phyloP scores from a whole-genome alignment of 768 basidiomycete species.

The Termitomyces titanicus region DNA sequence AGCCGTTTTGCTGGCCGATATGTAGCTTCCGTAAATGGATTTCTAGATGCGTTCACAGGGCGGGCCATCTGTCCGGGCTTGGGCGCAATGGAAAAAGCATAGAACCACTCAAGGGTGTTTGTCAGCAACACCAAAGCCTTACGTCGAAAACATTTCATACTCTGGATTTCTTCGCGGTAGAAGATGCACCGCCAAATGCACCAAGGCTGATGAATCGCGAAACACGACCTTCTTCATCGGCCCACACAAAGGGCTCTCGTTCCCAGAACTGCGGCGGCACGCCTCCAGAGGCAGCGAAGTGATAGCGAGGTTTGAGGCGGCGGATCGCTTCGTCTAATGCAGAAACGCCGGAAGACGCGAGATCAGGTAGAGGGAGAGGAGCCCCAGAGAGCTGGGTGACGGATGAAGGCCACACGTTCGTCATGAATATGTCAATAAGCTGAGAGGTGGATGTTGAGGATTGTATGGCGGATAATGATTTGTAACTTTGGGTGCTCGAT shows the following conservation, averaged over 20 bases:
- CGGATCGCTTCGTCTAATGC: slow-evolving; percentile 64
- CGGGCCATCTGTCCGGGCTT: slow-evolving; percentile 33
- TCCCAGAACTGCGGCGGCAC: slow-evolving; percentile 88
- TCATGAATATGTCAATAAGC: slow-evolving; percentile 77
- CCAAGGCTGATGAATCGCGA: slow-evolving; percentile 86
- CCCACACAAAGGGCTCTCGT: slow-evolving; percentile 88
- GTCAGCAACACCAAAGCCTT: not conserved
- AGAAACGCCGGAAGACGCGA: slow-evolving; percentile 41
- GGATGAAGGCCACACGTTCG: slow-evolving; percentile 70
- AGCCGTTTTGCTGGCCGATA: slow-evolving; percentile 49
- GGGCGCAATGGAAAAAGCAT: slow-evolving; percentile 86
- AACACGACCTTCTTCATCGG: slow-evolving; percentile 60
- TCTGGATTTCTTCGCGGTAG: slow-evolving; percentile 75
- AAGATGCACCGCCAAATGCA: slow-evolving; percentile 68
- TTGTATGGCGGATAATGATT: slow-evolving; percentile 66
- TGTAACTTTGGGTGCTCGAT: slow-evolving; percentile 44
- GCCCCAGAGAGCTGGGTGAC: slow-evolving; percentile 58
- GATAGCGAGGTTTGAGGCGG: slow-evolving; percentile 79
- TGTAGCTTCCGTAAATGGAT: slow-evolving; percentile 55
- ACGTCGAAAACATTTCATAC: slow-evolving; percentile 40
- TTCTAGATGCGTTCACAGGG: slow-evolving; percentile 65
- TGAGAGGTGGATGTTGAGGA: slow-evolving; percentile 58
- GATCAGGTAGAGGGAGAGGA: slow-evolving; percentile 45
- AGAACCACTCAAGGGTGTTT: slow-evolving; percentile 75
- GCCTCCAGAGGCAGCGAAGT: slow-evolving; percentile 70